Evolutionary conservation across 345 rosid species (phyloP).

Genomic region (Fremontodendron californicum): DNA sequence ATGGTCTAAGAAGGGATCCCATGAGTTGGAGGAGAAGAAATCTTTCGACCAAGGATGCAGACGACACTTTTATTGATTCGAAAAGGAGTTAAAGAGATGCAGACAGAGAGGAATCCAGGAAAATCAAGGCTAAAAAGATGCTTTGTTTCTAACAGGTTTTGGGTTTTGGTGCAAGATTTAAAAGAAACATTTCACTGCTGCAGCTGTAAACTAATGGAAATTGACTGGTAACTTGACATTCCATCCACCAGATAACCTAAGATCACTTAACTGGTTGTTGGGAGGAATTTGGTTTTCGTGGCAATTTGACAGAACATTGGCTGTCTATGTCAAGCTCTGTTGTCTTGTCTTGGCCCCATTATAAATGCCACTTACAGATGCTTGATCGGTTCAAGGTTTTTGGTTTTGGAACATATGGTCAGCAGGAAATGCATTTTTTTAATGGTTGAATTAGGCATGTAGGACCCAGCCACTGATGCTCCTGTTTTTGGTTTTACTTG

Average conservation of each 20-base stretch:
- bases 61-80: not conserved
- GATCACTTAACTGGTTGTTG: not conserved
- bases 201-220: not conserved
- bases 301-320: not conserved
- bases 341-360: not conserved
- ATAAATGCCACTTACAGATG: not conserved
- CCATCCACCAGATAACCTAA: not conserved
- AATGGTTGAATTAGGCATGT: not conserved
- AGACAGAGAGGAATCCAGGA: constrained; percentile 9
- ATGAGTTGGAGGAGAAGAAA: constrained; percentile 14
- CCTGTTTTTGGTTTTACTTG: not conserved
- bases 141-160: not conserved
- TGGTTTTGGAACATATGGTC: not conserved
- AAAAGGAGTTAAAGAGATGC: not conserved
- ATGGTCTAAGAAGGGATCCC: constrained; percentile 28
- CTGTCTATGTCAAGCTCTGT: not conserved
- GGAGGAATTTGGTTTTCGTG: not conserved
- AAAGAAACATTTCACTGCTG: not conserved
- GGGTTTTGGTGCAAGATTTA: constrained; percentile 21
- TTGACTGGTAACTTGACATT: not conserved
- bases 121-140: not conserved
- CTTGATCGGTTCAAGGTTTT: not conserved
- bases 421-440: not conserved
- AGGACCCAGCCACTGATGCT: not conserved
- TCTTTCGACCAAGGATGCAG: not conserved